Percentiles rank a stretch among this genome's conserved stretches.
These are phyloP conservation scores for Glarea lozoyensis DNA, from an alignment of 495 filamentous ascomycete genomes.

Conservation along the genomic window DNA sequence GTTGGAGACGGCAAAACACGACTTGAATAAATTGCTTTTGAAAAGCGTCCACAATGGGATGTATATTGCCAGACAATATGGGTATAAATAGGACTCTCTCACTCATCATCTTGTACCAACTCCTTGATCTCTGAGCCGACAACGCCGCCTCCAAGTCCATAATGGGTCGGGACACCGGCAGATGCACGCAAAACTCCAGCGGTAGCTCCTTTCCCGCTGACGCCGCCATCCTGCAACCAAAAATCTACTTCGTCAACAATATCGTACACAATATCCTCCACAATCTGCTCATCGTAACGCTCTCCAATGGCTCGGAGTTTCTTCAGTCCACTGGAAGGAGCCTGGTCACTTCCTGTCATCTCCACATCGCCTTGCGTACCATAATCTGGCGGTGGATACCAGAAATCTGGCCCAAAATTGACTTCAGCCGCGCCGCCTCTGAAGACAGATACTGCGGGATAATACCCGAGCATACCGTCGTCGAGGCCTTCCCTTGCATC, in stretches of 20 bases:
- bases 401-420: constrained; percentile 86
- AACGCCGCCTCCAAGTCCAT: constrained; percentile 10
- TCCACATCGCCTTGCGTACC: constrained; percentile 35
- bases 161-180: constrained; percentile 4
- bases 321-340: constrained; percentile 1
- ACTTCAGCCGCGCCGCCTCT: constrained; percentile 82
- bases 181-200: constrained; percentile 25
- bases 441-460: constrained; percentile 87
- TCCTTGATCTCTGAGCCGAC: constrained; percentile 43
- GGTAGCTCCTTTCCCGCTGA: constrained; percentile 30
- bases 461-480: constrained; percentile 91
- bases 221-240: constrained; percentile 55
- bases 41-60: no score
- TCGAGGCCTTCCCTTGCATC: constrained; percentile 78
- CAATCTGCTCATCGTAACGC: constrained; percentile 88
- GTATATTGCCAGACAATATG: no score
- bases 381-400: constrained; percentile 64
- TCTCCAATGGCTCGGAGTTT: constrained; percentile 56
- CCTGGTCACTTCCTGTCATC: constrained; percentile 33
- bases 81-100: no score
- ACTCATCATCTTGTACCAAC: constrained; percentile 53
- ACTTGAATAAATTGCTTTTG: no score
- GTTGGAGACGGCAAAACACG: no score
- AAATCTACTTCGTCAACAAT: constrained; percentile 87
- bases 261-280: constrained; percentile 87